Conservation (phyloP, 2,329 filamentous ascomycete species). For the Amesomyces nigricolor region DNA sequence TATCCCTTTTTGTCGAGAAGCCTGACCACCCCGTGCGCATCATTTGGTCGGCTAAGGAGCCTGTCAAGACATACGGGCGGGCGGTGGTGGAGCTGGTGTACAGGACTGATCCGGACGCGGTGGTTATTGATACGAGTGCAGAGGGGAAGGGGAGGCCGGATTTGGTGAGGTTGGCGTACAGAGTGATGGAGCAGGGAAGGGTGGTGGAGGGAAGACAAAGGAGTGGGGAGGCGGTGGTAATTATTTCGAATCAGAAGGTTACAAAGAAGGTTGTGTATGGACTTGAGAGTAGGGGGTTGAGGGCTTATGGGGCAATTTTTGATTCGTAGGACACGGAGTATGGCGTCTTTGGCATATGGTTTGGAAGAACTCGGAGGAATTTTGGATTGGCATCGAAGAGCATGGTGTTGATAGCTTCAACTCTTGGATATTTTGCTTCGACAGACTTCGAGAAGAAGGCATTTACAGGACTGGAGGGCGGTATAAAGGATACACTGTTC, state of each 20-base stretch:
- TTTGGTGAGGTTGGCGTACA: conserved; percentile 33
- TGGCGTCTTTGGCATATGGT: too few species aligned
- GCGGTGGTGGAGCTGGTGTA: conserved; percentile 52
- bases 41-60: conserved; percentile 62
- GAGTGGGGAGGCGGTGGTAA: conserved; percentile 59
- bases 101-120: conserved; percentile 52
- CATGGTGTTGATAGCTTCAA: too few species aligned
- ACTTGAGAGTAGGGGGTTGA: conserved; percentile 59
- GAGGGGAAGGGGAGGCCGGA: conserved; percentile 50
- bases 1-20: conserved; percentile 49
- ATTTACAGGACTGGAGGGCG: too few species aligned
- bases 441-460: too few species aligned
- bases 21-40: conserved; percentile 43
- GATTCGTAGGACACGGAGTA: conserved; percentile 36
- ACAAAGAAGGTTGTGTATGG: conserved; percentile 65
- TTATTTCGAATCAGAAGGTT: conserved; percentile 64
- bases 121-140: conserved; percentile 61
- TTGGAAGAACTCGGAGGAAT: too few species aligned
- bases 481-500: too few species aligned
- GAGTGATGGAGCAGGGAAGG: conserved; percentile 26
- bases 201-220: conserved; percentile 8
- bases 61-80: conserved; percentile 56
- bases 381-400: not conserved
- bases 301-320: conserved; percentile 69
- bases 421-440: not conserved